Evolutionary conservation across 2,329 filamentous ascomycete genomes (phyloP), one percentile per base, ranked within the genome.

Genomic region (Aspergillus spinulosporus): DNA sequence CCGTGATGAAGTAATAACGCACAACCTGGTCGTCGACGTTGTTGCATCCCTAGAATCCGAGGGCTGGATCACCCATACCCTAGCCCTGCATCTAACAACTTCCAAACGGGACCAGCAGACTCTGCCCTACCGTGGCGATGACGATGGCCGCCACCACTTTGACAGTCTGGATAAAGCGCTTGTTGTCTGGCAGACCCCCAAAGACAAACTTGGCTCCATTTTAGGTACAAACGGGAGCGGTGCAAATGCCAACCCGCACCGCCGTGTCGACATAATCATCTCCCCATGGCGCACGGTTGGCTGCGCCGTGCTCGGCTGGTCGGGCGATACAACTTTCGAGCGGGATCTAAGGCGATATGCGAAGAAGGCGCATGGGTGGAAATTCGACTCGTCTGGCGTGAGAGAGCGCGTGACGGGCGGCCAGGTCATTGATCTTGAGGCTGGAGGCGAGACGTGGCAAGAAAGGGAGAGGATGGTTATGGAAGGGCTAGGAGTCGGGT

Each of bases 301-400:
- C 0, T 97, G 92, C 64, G 93, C 92, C 0, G 82, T 97, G 3
- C 76, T 93, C 14, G 92, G 92, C 1, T 97, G 93, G 94, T 88
- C 84, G 12, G 90, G 92, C 0, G 93, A 87, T 1, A 96, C 88
- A 0, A 97, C 92, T 0, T 97, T 97, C 64, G 85, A 97, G 76
- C 80, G 93, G 26, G 94, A 97, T 71, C 71, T 97, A 52, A 80
- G 93, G 40, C 78, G 87, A 36, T 96, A 93, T 73, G 90, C 88
- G 59, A 92, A 90, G 72, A 81, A 85, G 37, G 79, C 82, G 56
- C 86, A 84, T 65, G 79, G 79, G 0, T 87, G 90, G 80, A 96
- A 94, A 71, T 97, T 97, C 68, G 92, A 97, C 69, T 94, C 89
- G 60, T 95, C 90, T 66, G 94, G 94, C 0, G 84, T 96, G 8